phyloP scores from a whole-genome alignment of 345 rosid genomes.

The Mangifera indica region DNA sequence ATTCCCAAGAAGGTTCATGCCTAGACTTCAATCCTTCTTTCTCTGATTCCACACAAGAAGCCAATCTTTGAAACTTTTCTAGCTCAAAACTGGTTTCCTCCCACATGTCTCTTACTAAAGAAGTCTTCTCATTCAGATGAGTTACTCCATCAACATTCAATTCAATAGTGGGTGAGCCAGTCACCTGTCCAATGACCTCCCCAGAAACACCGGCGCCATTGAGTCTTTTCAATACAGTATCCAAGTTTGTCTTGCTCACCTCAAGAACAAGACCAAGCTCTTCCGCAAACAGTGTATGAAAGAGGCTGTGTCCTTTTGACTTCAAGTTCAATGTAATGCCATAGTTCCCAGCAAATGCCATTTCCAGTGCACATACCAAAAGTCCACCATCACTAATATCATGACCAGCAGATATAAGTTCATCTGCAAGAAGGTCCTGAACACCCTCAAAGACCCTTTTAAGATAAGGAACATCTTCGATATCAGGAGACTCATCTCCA shows the following conservation, averaged over 20 bases:
- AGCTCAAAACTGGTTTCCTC: constrained; percentile 89
- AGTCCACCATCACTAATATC: constrained; percentile 96
- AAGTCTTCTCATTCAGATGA: constrained; percentile 57
- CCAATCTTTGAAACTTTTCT: constrained; percentile 75
- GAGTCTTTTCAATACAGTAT: constrained; percentile 55
- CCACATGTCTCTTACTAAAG: constrained; percentile 81
- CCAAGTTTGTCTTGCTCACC: constrained; percentile 61
- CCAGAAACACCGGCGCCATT: constrained; percentile 40
- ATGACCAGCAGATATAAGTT: constrained; percentile 79
- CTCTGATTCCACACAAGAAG: constrained; percentile 80
- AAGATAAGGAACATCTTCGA: constrained; percentile 75
- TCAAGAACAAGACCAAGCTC: constrained; percentile 85
- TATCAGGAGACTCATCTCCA: constrained; percentile 85
- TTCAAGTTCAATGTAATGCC: constrained; percentile 58
- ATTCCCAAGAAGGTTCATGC: constrained; percentile 68
- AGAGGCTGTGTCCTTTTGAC: constrained; percentile 60
- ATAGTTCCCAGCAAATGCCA: constrained; percentile 92
- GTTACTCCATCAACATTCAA: constrained; percentile 59
- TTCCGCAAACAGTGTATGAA: constrained; percentile 81
- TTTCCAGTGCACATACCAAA: constrained; percentile 69
- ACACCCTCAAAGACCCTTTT: constrained; percentile 66
- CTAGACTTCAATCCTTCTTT: constrained; percentile 78
- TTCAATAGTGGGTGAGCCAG: constrained; percentile 47
- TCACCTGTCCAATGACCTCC: constrained; percentile 74
- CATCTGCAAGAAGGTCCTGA: constrained; percentile 63